phyloP scores from a whole-genome alignment of 768 basidiomycete species.

The Grammothele lineata region DNA sequence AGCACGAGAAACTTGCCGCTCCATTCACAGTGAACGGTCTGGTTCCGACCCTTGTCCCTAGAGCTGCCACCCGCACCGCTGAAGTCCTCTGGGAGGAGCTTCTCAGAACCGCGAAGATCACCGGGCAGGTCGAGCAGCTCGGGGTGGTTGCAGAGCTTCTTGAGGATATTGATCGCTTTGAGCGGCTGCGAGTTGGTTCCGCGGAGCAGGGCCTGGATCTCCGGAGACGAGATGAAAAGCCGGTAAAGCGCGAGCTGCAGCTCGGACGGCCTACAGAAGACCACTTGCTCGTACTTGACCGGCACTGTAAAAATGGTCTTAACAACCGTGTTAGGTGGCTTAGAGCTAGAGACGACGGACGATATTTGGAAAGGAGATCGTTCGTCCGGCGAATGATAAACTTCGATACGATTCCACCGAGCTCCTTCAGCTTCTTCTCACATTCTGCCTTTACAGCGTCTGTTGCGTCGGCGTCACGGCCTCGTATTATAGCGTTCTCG shows the following conservation, averaged over 20 bases:
- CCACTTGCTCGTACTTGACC: conserved; percentile 98
- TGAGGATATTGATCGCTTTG: conserved; percentile 90
- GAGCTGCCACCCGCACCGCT: conserved; percentile 45
- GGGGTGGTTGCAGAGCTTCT: conserved; percentile 95
- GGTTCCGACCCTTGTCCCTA: conserved; percentile 39
- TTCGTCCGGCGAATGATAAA: conserved; percentile 96
- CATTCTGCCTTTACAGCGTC: conserved; percentile 73
- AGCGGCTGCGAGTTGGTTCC: conserved; percentile 90
- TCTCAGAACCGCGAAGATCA: conserved; percentile 79
- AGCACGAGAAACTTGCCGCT: conserved; percentile 90
- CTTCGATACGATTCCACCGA: conserved; percentile 81
- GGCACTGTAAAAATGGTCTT: conserved; percentile 78
- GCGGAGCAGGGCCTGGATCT: conserved; percentile 85
- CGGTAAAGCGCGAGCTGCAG: conserved; percentile 85
- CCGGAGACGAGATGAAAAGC: conserved; percentile 88
- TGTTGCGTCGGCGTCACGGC: conserved; percentile 84
- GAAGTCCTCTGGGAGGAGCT: conserved; percentile 80
- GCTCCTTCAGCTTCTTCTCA: conserved; percentile 88
- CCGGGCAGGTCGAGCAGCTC: conserved; percentile 82
- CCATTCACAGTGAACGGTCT: conserved; percentile 71
- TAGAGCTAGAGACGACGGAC: conserved; percentile 53
- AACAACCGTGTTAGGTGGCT: too few relatives aligned
- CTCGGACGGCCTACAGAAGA: conserved; percentile 83
- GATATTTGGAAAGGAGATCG: conserved; percentile 89
- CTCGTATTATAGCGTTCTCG: conserved; percentile 86